These are phyloP conservation scores for Penicillium waksmanii DNA, from an alignment of 495 filamentous ascomycete species.

Conservation along the genomic window DNA sequence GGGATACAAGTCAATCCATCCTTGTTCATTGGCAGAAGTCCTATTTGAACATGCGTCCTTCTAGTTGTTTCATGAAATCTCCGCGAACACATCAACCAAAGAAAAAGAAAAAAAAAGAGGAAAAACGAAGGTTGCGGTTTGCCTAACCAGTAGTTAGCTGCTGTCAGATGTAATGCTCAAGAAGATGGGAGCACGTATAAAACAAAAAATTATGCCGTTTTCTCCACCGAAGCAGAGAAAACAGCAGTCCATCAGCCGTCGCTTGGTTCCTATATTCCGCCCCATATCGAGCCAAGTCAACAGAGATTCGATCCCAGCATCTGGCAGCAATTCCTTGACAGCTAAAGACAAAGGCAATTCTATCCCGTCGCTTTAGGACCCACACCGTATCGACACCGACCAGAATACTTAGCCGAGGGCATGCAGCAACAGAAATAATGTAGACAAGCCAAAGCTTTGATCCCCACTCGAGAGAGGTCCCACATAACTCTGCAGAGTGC, in stretches of 20 bases:
- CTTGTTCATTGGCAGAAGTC: no score
- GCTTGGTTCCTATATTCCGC: constrained; percentile 26
- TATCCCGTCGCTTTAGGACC: constrained; percentile 26
- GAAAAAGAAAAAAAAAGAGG: no score
- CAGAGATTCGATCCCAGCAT: constrained; percentile 6
- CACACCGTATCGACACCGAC: constrained; percentile 12
- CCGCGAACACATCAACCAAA: no score
- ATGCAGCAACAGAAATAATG: constrained; percentile 25
- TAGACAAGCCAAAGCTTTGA: constrained; percentile 97
- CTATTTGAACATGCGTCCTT: no score
- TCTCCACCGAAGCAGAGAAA: constrained; percentile 41
- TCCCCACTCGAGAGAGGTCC: constrained; percentile 95
- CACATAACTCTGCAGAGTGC: constrained; percentile 30
- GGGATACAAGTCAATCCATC: no score
- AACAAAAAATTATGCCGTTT: constrained; percentile 57
- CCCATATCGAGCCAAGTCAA: constrained; percentile 42
- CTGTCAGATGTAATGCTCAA: constrained; percentile 8
- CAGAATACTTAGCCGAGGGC: constrained; percentile 11
- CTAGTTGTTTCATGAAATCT: no score
- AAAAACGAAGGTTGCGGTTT: background rate
- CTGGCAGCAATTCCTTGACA: constrained; percentile 32
- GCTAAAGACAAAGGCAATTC: constrained; percentile 37
- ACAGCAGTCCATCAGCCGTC: constrained; percentile 33
- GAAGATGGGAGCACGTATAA: constrained; percentile 61
- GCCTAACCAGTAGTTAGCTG: constrained; percentile 34